Conservation (phyloP, 139 green algal species). For the Closterium sp. region DNA sequence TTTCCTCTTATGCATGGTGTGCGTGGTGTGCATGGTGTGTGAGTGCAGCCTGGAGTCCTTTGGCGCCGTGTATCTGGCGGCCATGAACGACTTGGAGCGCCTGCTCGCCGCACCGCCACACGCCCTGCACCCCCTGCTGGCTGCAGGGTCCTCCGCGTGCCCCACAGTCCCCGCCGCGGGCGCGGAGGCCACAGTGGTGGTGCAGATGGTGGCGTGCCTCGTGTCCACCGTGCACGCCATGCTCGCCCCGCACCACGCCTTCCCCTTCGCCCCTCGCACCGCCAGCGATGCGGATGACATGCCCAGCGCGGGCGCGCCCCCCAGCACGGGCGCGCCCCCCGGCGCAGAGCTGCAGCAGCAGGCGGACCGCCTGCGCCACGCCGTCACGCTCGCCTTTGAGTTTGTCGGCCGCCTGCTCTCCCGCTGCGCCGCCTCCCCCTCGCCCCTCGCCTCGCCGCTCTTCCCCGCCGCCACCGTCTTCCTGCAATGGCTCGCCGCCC, state of each 20-base stretch:
- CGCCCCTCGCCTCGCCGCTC: background rate
- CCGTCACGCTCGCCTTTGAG: slow-evolving; percentile 30
- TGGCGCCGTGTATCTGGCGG: background rate
- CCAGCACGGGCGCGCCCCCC: background rate
- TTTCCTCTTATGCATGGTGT: too few species aligned
- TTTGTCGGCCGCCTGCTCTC: slow-evolving; percentile 25
- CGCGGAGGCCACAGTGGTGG: background rate
- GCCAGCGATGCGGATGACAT: background rate
- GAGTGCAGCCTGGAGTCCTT: slow-evolving; percentile 33
- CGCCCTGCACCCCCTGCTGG: slow-evolving; percentile 2
- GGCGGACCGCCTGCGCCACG: slow-evolving; percentile 27
- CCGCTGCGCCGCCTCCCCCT: background rate
- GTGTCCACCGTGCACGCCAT: slow-evolving; percentile 48
- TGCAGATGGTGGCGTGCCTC: slow-evolving; percentile 34
- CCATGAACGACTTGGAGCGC: slow-evolving; percentile 11
- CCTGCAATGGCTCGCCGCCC: slow-evolving; percentile 28
- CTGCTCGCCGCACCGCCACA: background rate
- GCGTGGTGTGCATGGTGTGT: background rate
- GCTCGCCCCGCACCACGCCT: slow-evolving; percentile 11
- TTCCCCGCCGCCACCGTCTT: slow-evolving; percentile 14
- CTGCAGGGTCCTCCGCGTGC: too few species aligned
- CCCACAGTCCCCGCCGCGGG: background rate
- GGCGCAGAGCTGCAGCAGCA: slow-evolving; percentile 17
- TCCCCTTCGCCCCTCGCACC: background rate
- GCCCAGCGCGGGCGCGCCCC: too few species aligned